Conservation (phyloP, 2,329 filamentous ascomycete genomes). For the Neofusicoccum laricinum region DNA sequence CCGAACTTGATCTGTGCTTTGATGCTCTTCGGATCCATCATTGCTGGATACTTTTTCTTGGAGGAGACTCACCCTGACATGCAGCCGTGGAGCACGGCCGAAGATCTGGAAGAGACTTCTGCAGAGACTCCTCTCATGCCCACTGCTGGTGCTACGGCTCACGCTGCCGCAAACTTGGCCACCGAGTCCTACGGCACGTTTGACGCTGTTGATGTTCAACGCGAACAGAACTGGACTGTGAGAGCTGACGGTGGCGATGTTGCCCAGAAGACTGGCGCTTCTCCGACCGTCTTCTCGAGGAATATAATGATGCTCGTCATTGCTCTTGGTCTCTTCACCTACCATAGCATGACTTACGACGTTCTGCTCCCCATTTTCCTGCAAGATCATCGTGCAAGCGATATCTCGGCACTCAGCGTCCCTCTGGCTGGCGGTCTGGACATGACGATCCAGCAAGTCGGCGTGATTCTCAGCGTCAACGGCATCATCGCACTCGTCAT, state of each 20-base stretch:
- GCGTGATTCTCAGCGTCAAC: slow-evolving; percentile 66
- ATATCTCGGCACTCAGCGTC: slow-evolving; percentile 27
- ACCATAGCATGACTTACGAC: slow-evolving; percentile 94
- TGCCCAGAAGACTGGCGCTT: slow-evolving; percentile 34
- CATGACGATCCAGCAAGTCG: slow-evolving; percentile 63
- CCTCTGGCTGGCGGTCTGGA: slow-evolving; percentile 61
- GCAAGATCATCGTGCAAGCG: slow-evolving; percentile 63
- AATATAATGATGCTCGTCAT: slow-evolving; percentile 72
- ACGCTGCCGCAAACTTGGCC: slow-evolving; percentile 69
- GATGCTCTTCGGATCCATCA: slow-evolving; percentile 73
- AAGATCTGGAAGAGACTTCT: slow-evolving; percentile 38
- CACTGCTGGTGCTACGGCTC: slow-evolving; percentile 70
- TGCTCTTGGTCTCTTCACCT: slow-evolving; percentile 87
- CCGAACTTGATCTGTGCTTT: slow-evolving; percentile 82
- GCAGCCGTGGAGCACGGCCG: slow-evolving; percentile 51
- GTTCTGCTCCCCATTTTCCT: slow-evolving; percentile 90
- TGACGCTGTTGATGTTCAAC: slow-evolving; percentile 53
- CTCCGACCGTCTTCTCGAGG: slow-evolving; percentile 23
- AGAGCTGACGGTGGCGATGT: slow-evolving; percentile 43
- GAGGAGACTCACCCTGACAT: slow-evolving; percentile 88
- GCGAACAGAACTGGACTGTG: slow-evolving; percentile 53
- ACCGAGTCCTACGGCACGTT: slow-evolving; percentile 81
- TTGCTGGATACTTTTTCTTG: slow-evolving; percentile 76
- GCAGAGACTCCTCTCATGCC: slow-evolving; percentile 73
- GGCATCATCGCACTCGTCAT: slow-evolving; percentile 70